Percentiles rank a stretch among this genome's conserved stretches.
These are phyloP conservation scores for Platanthera guangdongensis DNA, from an alignment of 106 monocot genomes.

Conservation along the genomic window DNA sequence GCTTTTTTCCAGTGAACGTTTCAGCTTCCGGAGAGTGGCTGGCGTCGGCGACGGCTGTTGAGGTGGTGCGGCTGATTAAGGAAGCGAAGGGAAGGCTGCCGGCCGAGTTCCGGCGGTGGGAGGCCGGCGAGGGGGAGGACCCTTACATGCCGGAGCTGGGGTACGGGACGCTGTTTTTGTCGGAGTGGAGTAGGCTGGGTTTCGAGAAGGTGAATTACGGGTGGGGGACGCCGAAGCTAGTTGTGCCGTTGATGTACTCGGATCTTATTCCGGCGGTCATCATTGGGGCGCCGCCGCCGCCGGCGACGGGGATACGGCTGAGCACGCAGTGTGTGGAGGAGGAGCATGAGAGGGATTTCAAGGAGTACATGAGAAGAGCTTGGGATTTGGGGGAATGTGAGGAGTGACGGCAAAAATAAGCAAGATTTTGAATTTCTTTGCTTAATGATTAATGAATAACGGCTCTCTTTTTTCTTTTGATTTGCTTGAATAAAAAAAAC, in stretches of 20 bases:
- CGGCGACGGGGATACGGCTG: neutral
- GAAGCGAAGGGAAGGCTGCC: conserved; percentile 39
- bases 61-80: conserved; percentile 38
- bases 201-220: conserved; percentile 53
- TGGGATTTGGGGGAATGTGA: neutral
- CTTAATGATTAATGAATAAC: no score
- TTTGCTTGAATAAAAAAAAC: no score
- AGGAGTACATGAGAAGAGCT: neutral
- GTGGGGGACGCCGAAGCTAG: conserved; percentile 43
- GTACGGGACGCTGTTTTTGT: conserved; percentile 33
- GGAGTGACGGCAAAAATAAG: neutral
- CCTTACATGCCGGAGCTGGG: conserved; percentile 33
- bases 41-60: conserved; percentile 11
- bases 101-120: conserved; percentile 33
- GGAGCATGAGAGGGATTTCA: neutral
- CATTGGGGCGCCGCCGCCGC: conserved; percentile 13
- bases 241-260: conserved; percentile 37
- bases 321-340: conserved; percentile 2
- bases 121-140: conserved; percentile 24
- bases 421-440: no score
- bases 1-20: conserved; percentile 41
- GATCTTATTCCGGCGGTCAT: conserved; percentile 31
- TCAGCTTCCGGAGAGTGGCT: conserved; percentile 14
- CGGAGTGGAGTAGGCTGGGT: conserved; percentile 53
- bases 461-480: no score